These are phyloP conservation scores for Sordariomycetes sp. DNA, from an alignment of 2,329 filamentous ascomycete genomes.

Conservation along the genomic window DNA sequence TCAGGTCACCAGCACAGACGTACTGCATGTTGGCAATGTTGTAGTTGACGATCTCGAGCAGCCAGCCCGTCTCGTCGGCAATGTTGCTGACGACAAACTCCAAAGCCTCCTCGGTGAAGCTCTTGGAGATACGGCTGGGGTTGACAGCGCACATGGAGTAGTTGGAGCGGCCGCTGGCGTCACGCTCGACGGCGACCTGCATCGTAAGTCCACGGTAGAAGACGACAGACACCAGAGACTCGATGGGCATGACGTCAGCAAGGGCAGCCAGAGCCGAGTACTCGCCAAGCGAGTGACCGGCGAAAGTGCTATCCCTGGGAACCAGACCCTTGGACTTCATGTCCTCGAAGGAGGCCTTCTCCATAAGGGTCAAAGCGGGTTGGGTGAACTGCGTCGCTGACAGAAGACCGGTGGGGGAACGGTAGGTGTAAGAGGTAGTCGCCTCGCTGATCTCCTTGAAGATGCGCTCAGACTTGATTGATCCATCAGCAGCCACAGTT, in stretches of 20 bases:
- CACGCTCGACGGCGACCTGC: constrained; percentile 97
- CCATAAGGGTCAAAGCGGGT: constrained; percentile 94
- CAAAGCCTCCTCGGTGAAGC: constrained; percentile 94
- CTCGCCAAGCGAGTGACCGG: constrained; percentile 94
- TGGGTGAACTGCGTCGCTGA: constrained; percentile 99
- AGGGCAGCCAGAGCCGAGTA: constrained; percentile 95
- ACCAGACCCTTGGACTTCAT: constrained; percentile 97
- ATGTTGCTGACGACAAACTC: constrained; percentile 97
- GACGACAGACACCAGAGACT: constrained; percentile 93
- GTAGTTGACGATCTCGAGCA: constrained; percentile 98
- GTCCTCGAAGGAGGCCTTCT: constrained; percentile 98
- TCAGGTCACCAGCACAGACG: constrained; percentile 61
- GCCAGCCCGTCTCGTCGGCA: constrained; percentile 85
- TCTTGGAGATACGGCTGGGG: constrained; percentile 95
- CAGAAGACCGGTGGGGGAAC: constrained; percentile 85
- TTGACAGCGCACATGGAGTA: constrained; percentile 99
- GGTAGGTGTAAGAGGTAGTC: constrained; percentile 94
- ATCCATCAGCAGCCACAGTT: constrained; percentile 85
- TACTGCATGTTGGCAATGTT: constrained; percentile 72
- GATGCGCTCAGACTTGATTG: constrained; percentile 96
- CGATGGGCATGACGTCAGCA: constrained; percentile 99
- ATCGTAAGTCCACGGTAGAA: constrained; percentile 99
- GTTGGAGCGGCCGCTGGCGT: constrained; percentile 86
- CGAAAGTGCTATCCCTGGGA: constrained; percentile 92
- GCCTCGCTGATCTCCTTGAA: constrained; percentile 96